Conservation (phyloP, 2,329 filamentous ascomycete genomes). For the Canariomyces notabilis region DNA sequence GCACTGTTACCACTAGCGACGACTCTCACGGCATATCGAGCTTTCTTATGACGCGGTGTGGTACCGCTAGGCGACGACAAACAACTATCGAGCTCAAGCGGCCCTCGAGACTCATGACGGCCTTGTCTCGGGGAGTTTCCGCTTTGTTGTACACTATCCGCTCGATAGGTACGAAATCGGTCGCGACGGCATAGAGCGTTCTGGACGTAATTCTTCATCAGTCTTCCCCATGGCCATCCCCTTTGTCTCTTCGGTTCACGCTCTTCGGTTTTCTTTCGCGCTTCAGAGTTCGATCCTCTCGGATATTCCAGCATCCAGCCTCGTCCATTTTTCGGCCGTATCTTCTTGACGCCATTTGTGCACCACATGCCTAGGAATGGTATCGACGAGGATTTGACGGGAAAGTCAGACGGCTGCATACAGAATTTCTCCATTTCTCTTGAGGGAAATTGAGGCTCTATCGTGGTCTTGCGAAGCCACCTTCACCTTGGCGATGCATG, state of each 20-base stretch:
- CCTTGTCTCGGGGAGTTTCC: slow-evolving; percentile 10
- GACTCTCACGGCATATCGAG: slow-evolving; percentile 22
- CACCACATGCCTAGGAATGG: slow-evolving; percentile 1
- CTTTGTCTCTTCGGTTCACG: background rate
- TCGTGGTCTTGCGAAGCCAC: background rate
- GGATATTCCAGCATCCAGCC: slow-evolving; percentile 2
- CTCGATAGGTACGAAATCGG: slow-evolving; percentile 20
- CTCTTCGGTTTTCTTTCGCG: background rate
- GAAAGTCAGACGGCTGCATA: background rate
- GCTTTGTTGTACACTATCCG: slow-evolving; percentile 29
- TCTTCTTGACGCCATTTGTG: background rate
- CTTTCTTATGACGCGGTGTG: slow-evolving; percentile 20
- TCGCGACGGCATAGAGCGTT: slow-evolving; percentile 21
- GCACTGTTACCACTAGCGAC: slow-evolving; percentile 25
- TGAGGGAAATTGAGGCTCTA: background rate
- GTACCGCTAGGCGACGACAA: slow-evolving; percentile 16
- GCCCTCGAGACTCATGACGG: slow-evolving; percentile 13
- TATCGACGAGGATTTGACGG: background rate
- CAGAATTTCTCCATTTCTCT: background rate
- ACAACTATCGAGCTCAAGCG: slow-evolving; percentile 22
- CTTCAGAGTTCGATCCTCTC: slow-evolving; percentile 8
- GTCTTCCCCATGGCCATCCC: slow-evolving; percentile 1
- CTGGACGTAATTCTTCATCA: slow-evolving; percentile 9
- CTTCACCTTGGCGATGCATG: background rate
- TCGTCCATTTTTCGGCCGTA: background rate